Percentiles rank a stretch among this genome's conserved stretches.
Conservation (phyloP, 768 basidiomycete genomes). For the Podaxis rugospora region DNA sequence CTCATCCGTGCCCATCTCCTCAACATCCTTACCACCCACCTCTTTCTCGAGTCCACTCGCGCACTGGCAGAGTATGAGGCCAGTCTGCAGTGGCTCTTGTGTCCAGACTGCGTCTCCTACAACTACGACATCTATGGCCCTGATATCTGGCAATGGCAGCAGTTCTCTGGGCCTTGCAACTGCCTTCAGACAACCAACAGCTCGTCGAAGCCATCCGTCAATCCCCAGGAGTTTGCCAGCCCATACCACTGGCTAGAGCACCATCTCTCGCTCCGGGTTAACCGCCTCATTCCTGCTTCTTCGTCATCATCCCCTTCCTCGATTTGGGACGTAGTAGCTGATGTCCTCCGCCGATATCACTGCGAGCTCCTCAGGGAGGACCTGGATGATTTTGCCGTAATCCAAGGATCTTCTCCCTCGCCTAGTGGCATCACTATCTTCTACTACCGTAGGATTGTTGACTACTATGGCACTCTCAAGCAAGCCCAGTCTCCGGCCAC, state of each 20-base stretch:
- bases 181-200: slow-evolving; percentile 25
- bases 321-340: slow-evolving; percentile 41
- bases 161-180: slow-evolving; percentile 45
- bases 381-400: not conserved
- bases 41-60: slow-evolving; percentile 35
- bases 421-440: not conserved
- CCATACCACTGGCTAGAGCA: slow-evolving; percentile 42
- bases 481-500: not conserved
- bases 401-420: not conserved
- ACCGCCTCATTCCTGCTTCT: slow-evolving; percentile 20
- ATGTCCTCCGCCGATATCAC: slow-evolving; percentile 37
- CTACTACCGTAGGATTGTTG: slow-evolving; percentile 4
- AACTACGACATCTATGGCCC: slow-evolving; percentile 50
- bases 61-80: slow-evolving; percentile 39
- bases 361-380: slow-evolving; percentile 30
- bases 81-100: slow-evolving; percentile 37
- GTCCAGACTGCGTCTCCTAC: slow-evolving; percentile 45
- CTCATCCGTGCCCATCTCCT: slow-evolving; percentile 46
- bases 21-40: slow-evolving; percentile 34
- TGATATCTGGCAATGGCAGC: slow-evolving; percentile 50
- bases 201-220: slow-evolving; percentile 2
- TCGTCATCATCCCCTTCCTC: slow-evolving; percentile 15
- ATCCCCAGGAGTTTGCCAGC: slow-evolving; percentile 29
- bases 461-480: slow-evolving; percentile 1
- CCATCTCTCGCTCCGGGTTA: slow-evolving; percentile 37